Evolutionary conservation across 2,329 filamentous ascomycete genomes (phyloP), one percentile per base, ranked within the genome.

Genomic region (Aspergillus uvarum): DNA sequence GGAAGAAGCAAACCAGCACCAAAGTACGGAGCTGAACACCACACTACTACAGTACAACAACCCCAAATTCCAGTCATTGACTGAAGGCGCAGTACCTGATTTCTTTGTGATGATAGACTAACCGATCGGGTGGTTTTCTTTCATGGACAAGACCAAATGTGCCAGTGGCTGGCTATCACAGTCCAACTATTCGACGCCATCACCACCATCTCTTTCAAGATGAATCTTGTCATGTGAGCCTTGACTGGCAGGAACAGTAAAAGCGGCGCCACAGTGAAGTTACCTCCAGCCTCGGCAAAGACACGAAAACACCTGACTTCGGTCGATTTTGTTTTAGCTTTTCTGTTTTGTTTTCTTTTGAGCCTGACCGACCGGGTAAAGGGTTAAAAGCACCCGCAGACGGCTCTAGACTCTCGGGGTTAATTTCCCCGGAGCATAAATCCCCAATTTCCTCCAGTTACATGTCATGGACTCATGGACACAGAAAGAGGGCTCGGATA

Each of bases 341-440:
- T 47, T 22, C 10, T 32, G 4, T 14, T 35, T 14, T 35, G 32
- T 35, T 16, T 35, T 35, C 42, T 26, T 48, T 54, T 48, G 52
- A 54, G 21, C 42, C 52, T 48, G 26, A 10, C 42, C n/a, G 52
- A 31, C 26, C 38, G 52, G 51, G 51, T 54, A 21, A 29, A 35
- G 50, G 50, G 22, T 21, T 29, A 31, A 26, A n/a, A 22, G 38
- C 38, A 44, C 38, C 12, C n/a, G 21, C 21, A 22, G 42, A 48
- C 42, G 53, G 38, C 38, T 55, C 53, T 55, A 55, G 53, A 48
- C 26, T 35, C 7, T 48, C 53, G 42, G 53, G 42, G 24, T 21
- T 55, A 55, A 55, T 55, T 55, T 55, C 42, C 42, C 53, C 42
- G 53, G 38, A 24, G 14, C 16, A 47, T 14, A 44, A 1, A 12